Percentiles rank a stretch among this genome's conserved stretches.
Conservation (phyloP, 768 basidiomycete species). For the Lepiota brunneoincarnata region DNA sequence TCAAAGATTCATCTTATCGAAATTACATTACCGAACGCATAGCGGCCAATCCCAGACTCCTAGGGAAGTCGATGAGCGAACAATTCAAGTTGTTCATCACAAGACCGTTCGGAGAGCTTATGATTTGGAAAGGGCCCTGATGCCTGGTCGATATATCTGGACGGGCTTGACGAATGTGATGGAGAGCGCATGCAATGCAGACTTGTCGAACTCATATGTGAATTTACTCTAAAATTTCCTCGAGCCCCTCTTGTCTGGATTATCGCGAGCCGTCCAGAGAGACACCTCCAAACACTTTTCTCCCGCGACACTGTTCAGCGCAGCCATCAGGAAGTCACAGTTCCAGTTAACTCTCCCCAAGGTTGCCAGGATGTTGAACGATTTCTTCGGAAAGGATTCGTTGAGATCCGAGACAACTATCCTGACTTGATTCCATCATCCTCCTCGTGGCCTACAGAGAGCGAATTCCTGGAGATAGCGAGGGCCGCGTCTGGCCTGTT, state of each 20-base stretch:
- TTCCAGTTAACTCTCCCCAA: constrained; percentile 9
- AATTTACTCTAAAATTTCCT: neutral
- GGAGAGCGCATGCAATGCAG: constrained; percentile 7
- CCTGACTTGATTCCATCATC: neutral
- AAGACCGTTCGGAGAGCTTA: constrained; percentile 8
- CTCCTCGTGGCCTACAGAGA: neutral
- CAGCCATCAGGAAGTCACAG: neutral
- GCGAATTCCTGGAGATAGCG: neutral
- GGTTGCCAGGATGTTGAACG: constrained; percentile 15
- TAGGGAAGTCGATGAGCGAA: constrained; percentile 4
- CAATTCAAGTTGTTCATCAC: constrained; percentile 15
- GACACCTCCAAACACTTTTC: constrained; percentile 16
- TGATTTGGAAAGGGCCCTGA: neutral
- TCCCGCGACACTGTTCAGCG: neutral
- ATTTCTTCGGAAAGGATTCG: constrained; percentile 12
- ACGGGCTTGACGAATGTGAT: constrained; percentile 27
- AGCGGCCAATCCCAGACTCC: constrained; percentile 3
- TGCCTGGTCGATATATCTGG: constrained; percentile 18
- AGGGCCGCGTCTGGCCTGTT: neutral
- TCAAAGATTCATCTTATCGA: neutral
- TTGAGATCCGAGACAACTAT: constrained; percentile 4
- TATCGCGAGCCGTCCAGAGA: constrained; percentile 24
- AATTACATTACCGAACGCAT: constrained; percentile 10
- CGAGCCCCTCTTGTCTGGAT: constrained; percentile 19
- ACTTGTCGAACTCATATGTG: constrained; percentile 13